Base-by-base conservation (phyloP, 2,329 filamentous ascomycete genomes). In the Cercospora nicotianae region DNA sequence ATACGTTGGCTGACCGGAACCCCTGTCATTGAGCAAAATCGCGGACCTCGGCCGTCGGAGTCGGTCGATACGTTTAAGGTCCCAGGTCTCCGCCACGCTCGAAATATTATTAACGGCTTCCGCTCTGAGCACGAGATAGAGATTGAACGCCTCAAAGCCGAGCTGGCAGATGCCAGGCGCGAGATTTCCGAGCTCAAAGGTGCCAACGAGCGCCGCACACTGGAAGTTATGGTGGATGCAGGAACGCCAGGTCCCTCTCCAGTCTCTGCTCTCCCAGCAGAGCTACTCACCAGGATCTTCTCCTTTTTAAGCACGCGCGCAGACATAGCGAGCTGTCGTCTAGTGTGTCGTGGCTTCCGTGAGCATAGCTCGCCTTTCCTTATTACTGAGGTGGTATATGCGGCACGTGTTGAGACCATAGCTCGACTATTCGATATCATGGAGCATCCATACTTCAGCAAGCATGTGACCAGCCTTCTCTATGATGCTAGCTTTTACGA, bases 321-420 rank as follows among this genome's bases (percentile, higher is more conserved):
- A 18, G 61, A 67, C 20, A 36, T 70, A 20, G 53, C 26, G 3
- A 63, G 30, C 30, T 70, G 61, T 59, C 67, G 69, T 10, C 57
- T 69, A 5, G 66, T 69, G 3, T 66, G 58, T 58, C 61, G 42
- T 12, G 23, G 26, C 13, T 69, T 72, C 39, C 63, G 67, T 6
- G 45, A 70, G 30, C 59, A 68, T 26, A 66, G 68, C 67, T 70
- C 68, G 55, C 70, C 62, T n/a, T 70, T 62, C 33, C 63, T 72
- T 5, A 66, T 70, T 33, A 64, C 66, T 3, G 13, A 42, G n/a
- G 62, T 70, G 10, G 61, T 70, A 10, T 70, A 65, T 51, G 66
- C 66, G 1, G 31, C 16, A 16, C 60, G 70, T 5, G 48, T 65
- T n/a, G 60, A 67, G 16, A 58, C 51, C 12, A 31, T 70, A 20